Percentiles rank a stretch among this genome's conserved stretches.
phyloP scores from a whole-genome alignment of 2,329 filamentous ascomycete species.

The Talaromyces sp. region DNA sequence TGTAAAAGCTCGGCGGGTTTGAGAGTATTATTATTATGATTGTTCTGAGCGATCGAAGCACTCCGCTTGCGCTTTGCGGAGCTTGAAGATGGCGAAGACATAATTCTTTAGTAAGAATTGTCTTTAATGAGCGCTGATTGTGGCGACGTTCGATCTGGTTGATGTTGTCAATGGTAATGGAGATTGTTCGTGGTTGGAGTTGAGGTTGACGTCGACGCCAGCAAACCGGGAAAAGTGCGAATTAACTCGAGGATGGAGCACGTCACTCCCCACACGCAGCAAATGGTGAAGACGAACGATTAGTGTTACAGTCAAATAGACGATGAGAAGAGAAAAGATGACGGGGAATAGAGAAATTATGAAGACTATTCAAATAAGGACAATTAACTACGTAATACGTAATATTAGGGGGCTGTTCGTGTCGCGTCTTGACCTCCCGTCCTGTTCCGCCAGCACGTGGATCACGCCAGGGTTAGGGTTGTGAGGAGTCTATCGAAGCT shows the following conservation, averaged over 20 bases:
- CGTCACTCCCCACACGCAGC: constrained; percentile 7
- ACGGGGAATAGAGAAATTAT: neutral
- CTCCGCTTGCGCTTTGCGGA: constrained; percentile 75
- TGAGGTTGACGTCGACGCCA: neutral
- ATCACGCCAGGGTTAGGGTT: constrained; percentile 8
- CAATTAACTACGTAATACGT: too few relatives aligned
- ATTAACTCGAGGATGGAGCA: neutral
- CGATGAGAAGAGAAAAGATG: neutral
- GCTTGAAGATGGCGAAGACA: constrained; percentile 57
- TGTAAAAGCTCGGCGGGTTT: constrained; percentile 58
- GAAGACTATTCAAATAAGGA: too few relatives aligned
- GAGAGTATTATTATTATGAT: constrained; percentile 36
- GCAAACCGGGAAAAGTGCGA: constrained; percentile 8
- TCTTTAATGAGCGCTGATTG: neutral
- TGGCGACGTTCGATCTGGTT: neutral
- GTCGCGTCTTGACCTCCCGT: constrained; percentile 4
- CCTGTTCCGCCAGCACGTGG: constrained; percentile 15
- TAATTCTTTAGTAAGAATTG: constrained; percentile 28
- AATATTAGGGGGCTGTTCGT: constrained; percentile 1
- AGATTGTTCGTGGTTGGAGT: neutral
- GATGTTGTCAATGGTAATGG: neutral
- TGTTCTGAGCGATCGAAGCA: constrained; percentile 34
- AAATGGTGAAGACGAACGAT: neutral
- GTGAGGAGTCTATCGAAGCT: too few relatives aligned
- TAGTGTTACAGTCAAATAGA: neutral